phyloP scores from a whole-genome alignment of 2,329 filamentous ascomycete species.

The Canariomyces notabilis region DNA sequence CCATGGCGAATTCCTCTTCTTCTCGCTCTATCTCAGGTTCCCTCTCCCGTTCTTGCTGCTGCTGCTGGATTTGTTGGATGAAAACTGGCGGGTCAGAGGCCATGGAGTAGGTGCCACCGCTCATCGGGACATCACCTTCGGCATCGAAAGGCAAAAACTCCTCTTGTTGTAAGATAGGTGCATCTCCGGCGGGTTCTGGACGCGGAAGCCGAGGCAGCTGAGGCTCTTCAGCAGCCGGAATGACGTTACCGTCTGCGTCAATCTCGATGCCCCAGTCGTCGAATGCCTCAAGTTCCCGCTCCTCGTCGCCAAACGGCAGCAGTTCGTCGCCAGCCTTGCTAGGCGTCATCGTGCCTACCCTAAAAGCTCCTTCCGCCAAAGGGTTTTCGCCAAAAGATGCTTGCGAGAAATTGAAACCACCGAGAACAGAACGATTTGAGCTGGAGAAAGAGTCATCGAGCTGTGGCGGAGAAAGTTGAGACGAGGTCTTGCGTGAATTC shows the following conservation, averaged over 20 bases:
- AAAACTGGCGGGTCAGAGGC: conserved; percentile 23
- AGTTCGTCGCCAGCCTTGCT: conserved; percentile 27
- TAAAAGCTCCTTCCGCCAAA: conserved; percentile 17
- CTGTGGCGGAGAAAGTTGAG: conserved; percentile 43
- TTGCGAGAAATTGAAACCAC: conserved; percentile 18
- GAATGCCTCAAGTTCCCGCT: conserved; percentile 31
- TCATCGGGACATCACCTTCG: conserved; percentile 33
- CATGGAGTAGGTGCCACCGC: conserved; percentile 36
- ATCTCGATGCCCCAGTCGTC: conserved; percentile 45
- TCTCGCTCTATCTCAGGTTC: conserved; percentile 1
- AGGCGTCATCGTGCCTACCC: conserved; percentile 10
- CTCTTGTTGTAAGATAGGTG: conserved; percentile 3
- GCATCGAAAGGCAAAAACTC: conserved; percentile 20
- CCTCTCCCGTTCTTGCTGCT: conserved; percentile 14
- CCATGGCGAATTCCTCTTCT: conserved; percentile 6
- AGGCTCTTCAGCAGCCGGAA: conserved; percentile 38
- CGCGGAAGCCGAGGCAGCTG: conserved; percentile 39
- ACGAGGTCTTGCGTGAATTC: conserved; percentile 34
- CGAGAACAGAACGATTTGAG: conserved; percentile 18
- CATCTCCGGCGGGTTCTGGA: conserved; percentile 8
- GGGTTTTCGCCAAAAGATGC: conserved; percentile 21
- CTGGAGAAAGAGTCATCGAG: conserved; percentile 17
- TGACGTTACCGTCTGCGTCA: conserved; percentile 47
- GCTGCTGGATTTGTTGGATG: conserved; percentile 3
- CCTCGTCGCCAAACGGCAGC: conserved; percentile 34